phyloP scores from a whole-genome alignment of 495 filamentous ascomycete genomes.

The Neurospora sp. region DNA sequence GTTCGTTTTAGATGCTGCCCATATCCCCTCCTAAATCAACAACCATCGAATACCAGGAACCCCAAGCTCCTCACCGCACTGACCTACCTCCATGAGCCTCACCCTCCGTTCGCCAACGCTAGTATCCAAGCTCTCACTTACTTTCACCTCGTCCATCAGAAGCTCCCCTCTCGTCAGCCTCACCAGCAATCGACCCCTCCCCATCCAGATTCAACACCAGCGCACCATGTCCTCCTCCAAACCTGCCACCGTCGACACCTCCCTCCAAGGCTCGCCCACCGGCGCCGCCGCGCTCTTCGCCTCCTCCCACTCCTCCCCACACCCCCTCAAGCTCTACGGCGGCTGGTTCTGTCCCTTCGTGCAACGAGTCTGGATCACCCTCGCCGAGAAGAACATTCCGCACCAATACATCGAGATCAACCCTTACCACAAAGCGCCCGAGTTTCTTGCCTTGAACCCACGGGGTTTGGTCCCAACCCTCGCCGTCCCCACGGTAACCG shows the following conservation, averaged over 20 bases:
- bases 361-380: constrained; percentile 55
- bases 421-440: constrained; percentile 56
- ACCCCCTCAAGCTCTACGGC: constrained; percentile 38
- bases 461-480: constrained; percentile 62
- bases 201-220: background rate
- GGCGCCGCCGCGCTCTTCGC: constrained; percentile 29
- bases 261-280: constrained; percentile 5
- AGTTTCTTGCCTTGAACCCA: constrained; percentile 56
- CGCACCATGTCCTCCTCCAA: background rate
- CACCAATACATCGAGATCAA: constrained; percentile 67
- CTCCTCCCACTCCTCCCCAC: constrained; percentile 19
- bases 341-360: constrained; percentile 49
- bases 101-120: background rate
- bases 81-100: background rate
- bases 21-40: background rate
- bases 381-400: constrained; percentile 60
- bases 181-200: background rate
- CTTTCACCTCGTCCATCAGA: background rate
- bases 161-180: background rate
- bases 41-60: background rate
- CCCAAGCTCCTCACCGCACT: background rate
- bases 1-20: background rate
- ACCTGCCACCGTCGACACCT: constrained; percentile 12
- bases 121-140: background rate
- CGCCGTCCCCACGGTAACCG: constrained; percentile 13